A percentile compares a stretch with the other conserved stretches of the same genome.
Conservation (phyloP, 1,284 basidiomycete species). For the Irpex rosettiformis region DNA sequence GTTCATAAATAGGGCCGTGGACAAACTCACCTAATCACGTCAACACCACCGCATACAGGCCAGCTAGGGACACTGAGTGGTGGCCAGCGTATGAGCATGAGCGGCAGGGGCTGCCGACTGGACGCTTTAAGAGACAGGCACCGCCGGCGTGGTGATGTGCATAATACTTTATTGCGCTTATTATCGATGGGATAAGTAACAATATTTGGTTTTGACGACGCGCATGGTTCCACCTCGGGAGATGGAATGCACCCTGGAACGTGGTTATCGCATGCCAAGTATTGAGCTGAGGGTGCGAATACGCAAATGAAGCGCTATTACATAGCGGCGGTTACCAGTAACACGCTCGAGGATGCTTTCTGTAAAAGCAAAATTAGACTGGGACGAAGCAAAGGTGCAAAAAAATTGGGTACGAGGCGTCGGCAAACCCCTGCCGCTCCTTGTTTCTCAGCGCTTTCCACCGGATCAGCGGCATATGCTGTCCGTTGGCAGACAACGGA, state of each 20-base stretch:
- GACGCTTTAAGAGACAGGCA: no score
- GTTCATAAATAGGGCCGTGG: neutral
- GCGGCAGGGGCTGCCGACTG: neutral
- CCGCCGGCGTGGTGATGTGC: neutral
- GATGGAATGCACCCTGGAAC: neutral
- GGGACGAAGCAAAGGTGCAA: neutral
- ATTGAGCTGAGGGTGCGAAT: neutral
- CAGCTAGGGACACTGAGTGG: neutral
- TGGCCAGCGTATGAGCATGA: neutral
- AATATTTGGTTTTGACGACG: neutral
- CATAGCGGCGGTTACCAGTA: neutral
- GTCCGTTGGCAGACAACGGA: neutral
- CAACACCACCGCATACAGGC: neutral
- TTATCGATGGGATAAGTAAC: neutral
- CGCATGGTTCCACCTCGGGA: neutral
- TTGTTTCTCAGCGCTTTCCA: neutral
- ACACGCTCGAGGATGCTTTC: neutral
- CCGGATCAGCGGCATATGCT: neutral
- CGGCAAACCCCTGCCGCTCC: neutral
- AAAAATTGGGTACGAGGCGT: neutral
- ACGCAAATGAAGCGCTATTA: neutral
- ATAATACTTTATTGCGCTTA: neutral
- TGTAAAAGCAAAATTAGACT: neutral
- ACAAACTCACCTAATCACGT: slow-evolving; percentile 1
- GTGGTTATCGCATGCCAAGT: neutral